phyloP scores from a whole-genome alignment of 1,284 basidiomycete species.

The Irpex sp. region DNA sequence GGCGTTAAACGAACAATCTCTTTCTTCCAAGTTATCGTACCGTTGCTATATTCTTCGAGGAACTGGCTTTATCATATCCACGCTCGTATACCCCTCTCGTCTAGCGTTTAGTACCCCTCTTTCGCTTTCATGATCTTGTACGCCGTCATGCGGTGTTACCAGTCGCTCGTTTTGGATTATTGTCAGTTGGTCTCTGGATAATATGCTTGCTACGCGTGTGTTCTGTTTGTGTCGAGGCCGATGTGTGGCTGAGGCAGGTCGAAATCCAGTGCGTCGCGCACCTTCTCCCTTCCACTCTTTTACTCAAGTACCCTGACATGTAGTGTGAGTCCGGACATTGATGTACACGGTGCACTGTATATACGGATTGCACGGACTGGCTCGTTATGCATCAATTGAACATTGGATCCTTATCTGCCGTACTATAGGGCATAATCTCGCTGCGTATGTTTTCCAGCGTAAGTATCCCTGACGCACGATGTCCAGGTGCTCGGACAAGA shows the following conservation, averaged over 20 bases:
- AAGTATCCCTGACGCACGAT: too few species aligned
- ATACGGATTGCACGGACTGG: too few species aligned
- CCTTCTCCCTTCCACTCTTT: too few species aligned
- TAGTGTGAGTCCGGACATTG: too few species aligned
- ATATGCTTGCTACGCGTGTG: not conserved
- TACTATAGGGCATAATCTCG: too few species aligned
- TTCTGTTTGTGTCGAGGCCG: not conserved
- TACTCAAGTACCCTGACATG: too few species aligned
- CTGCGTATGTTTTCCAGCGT: too few species aligned
- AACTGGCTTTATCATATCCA: not conserved
- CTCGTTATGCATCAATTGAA: too few species aligned
- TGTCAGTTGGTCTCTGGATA: not conserved
- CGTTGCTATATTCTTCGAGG: not conserved
- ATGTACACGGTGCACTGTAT: too few species aligned
- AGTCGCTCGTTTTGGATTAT: not conserved
- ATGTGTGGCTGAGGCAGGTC: not conserved
- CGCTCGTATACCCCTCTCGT: not conserved
- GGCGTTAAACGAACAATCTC: constrained; percentile 46
- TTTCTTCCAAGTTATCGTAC: not conserved
- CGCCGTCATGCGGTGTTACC: not conserved
- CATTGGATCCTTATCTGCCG: too few species aligned
- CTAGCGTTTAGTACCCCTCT: not conserved
- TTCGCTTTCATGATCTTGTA: not conserved
- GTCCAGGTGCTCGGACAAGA: too few species aligned
- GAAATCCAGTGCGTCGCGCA: not conserved